Evolutionary conservation across 108 stramenopile species (phyloP), one percentile per base, ranked within the genome.

Genomic region (Nannochloropsis oceanica): DNA sequence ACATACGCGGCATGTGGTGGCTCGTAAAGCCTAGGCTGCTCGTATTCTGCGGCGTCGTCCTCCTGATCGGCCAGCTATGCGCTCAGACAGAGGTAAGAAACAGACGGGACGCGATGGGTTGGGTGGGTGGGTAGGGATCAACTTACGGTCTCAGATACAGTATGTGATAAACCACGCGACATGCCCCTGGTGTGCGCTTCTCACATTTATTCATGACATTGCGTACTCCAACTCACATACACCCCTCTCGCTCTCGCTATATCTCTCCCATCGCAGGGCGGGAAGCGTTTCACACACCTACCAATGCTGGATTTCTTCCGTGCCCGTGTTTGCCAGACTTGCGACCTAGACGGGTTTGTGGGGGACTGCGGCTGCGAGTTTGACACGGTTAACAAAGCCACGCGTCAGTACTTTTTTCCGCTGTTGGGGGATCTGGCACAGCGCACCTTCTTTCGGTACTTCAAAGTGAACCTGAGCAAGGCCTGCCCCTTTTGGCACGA

Each of bases 401-500:
- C 85, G 1, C 46, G 80, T 43, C 26, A 27, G 27, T 79, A 79
- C n/a, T 89, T 89, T 80, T 26, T 86, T 73, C 89, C 89, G 26
- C 85, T 89, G 25, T 83, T 89, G 46, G 80, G 25, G 11, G 44
- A 86, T 27, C 83, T 89, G 10, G n/a, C 27, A 25, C 81, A 22
- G 26, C 90, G 87, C 25, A 88, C 34, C 25, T 91, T 91, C 90
- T 91, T 91, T 86, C 86, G 86, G 87, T 91, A 91, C 87, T 91
- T 86, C 88, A 88, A 87, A 43, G 90, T 91, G 44, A 87, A 91
- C 44, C 85, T 91, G 18, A 87, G 89, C n/a, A 86, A 88, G 88
- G 83, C 46, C 18, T 91, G 90, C 85, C 90, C 89, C 27, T 91
- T 91, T 89, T 91, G 90, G 90, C 85, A 91, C 25, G 90, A 90